Evolutionary conservation across 2,329 filamentous ascomycete species (phyloP), one percentile per base, ranked within the genome.

Genomic region (Septoria linicola): DNA sequence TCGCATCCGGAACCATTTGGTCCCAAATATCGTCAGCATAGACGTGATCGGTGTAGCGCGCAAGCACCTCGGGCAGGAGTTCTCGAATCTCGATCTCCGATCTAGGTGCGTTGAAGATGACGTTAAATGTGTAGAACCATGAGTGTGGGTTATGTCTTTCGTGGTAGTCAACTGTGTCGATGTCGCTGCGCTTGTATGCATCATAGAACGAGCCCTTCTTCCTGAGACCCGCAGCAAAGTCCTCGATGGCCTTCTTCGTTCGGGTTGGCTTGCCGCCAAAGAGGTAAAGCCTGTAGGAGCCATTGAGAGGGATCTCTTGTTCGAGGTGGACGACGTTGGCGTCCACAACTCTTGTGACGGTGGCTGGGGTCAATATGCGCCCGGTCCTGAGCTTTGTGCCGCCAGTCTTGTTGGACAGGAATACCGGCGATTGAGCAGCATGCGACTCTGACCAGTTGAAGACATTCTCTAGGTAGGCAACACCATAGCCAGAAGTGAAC

Each of bases 401-500:
- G 46, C 69, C 70, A 16, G 70, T 65, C 32, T 69, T 61, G 53
- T 79, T 70, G 2, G 85, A 80, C 51, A 88, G 79, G 66, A 93
- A 85, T 51, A 89, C 73, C 8, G 78, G 71, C 14, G 87, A 88
- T 63, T 86, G 78, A 11, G 85, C 88, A 1, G 82, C 77, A 70
- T 96, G 90, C 3, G 75, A 74, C 0, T 81, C 70, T 8, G 85
- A 87, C 88, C 89, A 95, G 73, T 95, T 96, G 71, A 95, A 78
- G 23, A 80, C 72, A 71, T 95, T 96, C 47, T 87, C 78, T 58
- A 84, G 80, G 74, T 96, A 96, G 23, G 84, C 85, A 17, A 96
- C 89, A 54, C 91, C 91, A 68, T 95, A 96, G 51, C 91, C 91
- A 58, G 87, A 90, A 8, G 90, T 96, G 70, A 96, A 95, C 65